Percentiles rank a stretch among this genome's conserved stretches.
These are phyloP conservation scores for Stentor coeruleus DNA, from an alignment of 73 alveolate genomes.

Conservation along the genomic window DNA sequence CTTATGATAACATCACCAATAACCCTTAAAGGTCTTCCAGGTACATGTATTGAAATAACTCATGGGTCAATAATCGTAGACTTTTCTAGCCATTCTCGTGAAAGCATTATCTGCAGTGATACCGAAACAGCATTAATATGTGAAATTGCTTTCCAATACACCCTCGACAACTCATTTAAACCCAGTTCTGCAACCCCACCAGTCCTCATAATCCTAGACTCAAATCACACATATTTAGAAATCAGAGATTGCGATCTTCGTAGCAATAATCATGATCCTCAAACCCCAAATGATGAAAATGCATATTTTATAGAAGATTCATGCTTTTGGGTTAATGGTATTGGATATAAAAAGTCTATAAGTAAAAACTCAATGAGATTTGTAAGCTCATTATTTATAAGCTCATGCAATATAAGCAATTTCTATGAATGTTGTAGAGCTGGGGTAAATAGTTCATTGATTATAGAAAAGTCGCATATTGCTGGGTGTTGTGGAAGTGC, in stretches of 20 bases:
- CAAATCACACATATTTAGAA: conserved; percentile 31
- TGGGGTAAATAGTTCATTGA: conserved; percentile 25
- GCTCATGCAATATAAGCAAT: conserved; percentile 23
- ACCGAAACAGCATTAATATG: conserved; percentile 34
- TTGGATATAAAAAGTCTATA: not conserved
- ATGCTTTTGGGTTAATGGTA: conserved; percentile 50
- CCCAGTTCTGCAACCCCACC: not conserved
- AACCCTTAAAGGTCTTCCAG: conserved; percentile 44
- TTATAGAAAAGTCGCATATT: conserved; percentile 28
- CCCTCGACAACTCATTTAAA: conserved; percentile 12
- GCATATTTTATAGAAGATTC: conserved; percentile 35
- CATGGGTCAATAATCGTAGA: conserved; percentile 50
- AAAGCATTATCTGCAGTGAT: not conserved
- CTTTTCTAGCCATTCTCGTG: conserved; percentile 29
- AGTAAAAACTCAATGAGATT: not conserved
- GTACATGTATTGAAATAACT: conserved; percentile 39
- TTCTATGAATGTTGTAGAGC: conserved; percentile 29
- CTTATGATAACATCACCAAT: conserved; percentile 44
- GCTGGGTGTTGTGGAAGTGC: not conserved
- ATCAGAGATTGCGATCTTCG: conserved; percentile 53
- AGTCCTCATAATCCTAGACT: conserved; percentile 23
- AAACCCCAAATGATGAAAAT: not conserved
- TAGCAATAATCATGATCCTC: conserved; percentile 21
- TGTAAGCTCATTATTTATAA: conserved; percentile 9
- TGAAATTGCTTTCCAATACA: conserved; percentile 34